These are phyloP conservation scores for Elsinoe fawcettii DNA, from an alignment of 2,329 filamentous ascomycete genomes.

Conservation along the genomic window DNA sequence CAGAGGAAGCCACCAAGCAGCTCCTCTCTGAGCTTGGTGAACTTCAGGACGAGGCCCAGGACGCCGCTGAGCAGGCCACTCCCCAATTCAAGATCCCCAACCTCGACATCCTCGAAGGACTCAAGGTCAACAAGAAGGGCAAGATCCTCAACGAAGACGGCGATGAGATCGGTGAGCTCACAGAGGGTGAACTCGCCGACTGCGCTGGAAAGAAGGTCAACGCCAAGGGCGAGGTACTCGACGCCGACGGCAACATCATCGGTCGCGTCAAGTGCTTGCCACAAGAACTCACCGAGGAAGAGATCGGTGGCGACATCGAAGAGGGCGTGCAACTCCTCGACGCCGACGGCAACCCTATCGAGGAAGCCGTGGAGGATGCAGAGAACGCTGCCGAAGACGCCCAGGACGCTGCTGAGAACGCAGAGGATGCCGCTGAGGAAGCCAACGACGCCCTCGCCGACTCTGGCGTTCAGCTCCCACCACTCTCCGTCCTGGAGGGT, in stretches of 20 bases:
- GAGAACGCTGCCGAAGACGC: conserved; percentile 29
- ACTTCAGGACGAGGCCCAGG: conserved; percentile 27
- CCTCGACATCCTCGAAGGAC: conserved; percentile 42
- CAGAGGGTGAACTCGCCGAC: conserved; percentile 52
- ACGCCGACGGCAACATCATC: conserved; percentile 56
- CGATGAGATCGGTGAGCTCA: conserved; percentile 46
- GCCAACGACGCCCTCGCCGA: conserved; percentile 27
- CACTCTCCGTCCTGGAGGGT: conserved; percentile 43
- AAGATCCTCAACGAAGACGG: conserved; percentile 46
- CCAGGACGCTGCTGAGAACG: conserved; percentile 28
- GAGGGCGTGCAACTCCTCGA: conserved; percentile 16
- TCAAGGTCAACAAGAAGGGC: conserved; percentile 54
- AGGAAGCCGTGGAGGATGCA: conserved; percentile 27
- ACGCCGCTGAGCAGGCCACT: conserved; percentile 24
- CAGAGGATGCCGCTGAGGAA: conserved; percentile 29
- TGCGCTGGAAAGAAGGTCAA: conserved; percentile 60
- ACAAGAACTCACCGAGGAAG: conserved; percentile 31
- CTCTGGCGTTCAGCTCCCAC: conserved; percentile 34
- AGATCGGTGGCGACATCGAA: conserved; percentile 27
- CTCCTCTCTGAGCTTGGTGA: conserved; percentile 42
- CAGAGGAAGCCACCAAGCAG: conserved; percentile 43
- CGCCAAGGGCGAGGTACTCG: conserved; percentile 56
- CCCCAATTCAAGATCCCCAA: conserved; percentile 34
- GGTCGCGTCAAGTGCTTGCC: conserved; percentile 51
- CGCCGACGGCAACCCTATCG: conserved; percentile 26